Evolutionary conservation across 208 protist species (phyloP).

Genomic region (Leishmania martiniquensis): DNA sequence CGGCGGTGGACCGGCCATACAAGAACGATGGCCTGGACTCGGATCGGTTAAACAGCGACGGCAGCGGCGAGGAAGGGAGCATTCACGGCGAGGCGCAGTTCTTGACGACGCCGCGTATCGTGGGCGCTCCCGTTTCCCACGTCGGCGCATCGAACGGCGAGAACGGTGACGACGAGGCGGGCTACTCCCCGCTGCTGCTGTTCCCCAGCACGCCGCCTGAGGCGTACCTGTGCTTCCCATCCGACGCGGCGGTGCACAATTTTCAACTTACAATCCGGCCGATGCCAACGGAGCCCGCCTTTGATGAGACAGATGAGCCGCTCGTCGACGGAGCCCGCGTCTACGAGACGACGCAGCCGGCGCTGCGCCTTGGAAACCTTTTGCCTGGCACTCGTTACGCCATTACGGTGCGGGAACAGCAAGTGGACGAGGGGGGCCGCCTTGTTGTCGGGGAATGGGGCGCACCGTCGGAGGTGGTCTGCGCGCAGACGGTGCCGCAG

Average conservation of each 20-base stretch:
- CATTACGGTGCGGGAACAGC: constrained; percentile 85
- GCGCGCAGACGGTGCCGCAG: constrained; percentile 75
- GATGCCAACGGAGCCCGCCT: constrained; percentile 61
- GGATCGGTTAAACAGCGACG: neutral
- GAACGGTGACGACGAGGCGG: constrained; percentile 21
- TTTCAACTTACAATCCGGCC: constrained; percentile 89
- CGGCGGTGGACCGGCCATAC: constrained; percentile 3
- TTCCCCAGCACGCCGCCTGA: constrained; percentile 10
- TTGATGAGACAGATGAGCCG: constrained; percentile 82
- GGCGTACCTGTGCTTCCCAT: constrained; percentile 76
- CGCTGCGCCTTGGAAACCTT: constrained; percentile 82
- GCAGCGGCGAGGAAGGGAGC: neutral
- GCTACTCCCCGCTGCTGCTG: constrained; percentile 14
- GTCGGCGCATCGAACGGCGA: neutral
- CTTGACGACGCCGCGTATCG: neutral
- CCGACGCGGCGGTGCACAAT: constrained; percentile 76
- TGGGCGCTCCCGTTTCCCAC: constrained; percentile 12
- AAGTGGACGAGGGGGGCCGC: constrained; percentile 58
- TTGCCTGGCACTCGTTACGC: constrained; percentile 81
- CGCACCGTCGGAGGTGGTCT: constrained; percentile 47
- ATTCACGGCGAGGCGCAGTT: neutral
- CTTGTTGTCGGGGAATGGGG: constrained; percentile 65
- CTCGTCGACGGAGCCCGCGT: constrained; percentile 82
- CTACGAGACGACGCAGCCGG: constrained; percentile 91
- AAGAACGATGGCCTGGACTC: neutral